A percentile compares a stretch with the other conserved stretches of the same genome.
Conservation (phyloP, 768 basidiomycete species). For the Porphyrellus cyaneotinctus region DNA sequence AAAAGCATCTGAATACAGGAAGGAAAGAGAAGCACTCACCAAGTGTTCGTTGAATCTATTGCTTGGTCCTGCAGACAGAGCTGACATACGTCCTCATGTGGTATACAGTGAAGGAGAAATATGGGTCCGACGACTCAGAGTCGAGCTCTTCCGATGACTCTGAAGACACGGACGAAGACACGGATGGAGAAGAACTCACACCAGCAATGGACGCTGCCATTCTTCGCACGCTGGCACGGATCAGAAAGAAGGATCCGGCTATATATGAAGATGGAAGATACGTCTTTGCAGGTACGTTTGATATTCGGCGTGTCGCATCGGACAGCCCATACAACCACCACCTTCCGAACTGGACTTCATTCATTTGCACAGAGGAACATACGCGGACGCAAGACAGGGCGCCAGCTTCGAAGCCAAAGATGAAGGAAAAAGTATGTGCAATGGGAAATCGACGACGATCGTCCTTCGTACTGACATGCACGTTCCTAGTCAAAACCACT, state of each 20-base stretch:
- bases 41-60: conserved; percentile 49
- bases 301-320: neutral
- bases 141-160: conserved; percentile 42
- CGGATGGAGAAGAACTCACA: conserved; percentile 92
- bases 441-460: neutral
- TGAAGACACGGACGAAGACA: conserved; percentile 84
- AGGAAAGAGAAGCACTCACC: conserved; percentile 80
- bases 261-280: conserved; percentile 72
- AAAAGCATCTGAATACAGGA: conserved; percentile 77
- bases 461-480: neutral
- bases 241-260: conserved; percentile 74
- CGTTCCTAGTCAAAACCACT: conserved; percentile 58
- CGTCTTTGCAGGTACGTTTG: conserved; percentile 71
- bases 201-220: conserved; percentile 93
- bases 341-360: neutral
- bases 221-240: conserved; percentile 81
- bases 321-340: neutral
- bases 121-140: conserved; percentile 65
- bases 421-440: conserved; percentile 49
- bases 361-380: conserved; percentile 56
- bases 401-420: conserved; percentile 23
- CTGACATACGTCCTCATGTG: neutral
- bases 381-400: conserved; percentile 35
- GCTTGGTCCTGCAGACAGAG: neutral
- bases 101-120: conserved; percentile 79